Conservation (phyloP, 108 stramenopile genomes). For the Discostella pseudostelligera region DNA sequence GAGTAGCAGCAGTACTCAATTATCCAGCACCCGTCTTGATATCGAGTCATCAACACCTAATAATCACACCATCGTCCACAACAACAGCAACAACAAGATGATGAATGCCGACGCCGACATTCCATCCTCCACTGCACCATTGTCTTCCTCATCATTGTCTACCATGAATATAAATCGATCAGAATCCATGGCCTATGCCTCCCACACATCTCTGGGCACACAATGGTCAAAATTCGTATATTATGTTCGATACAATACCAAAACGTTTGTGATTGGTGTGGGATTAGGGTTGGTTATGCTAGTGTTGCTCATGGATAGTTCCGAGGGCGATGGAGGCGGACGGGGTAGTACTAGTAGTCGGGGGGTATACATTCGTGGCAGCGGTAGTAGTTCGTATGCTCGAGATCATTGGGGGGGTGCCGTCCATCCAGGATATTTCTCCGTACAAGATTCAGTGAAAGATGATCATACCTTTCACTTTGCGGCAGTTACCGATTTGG, state of each 20-base stretch:
- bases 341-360: conserved; percentile 16
- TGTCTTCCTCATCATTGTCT: too few relatives aligned
- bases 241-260: conserved; percentile 38
- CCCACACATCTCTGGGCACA: conserved; percentile 9
- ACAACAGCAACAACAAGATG: conserved; percentile 6
- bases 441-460: conserved; percentile 41
- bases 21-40: conserved; percentile 7
- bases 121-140: not conserved
- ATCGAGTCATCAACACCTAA: conserved; percentile 14
- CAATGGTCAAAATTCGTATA: conserved; percentile 28
- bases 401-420: conserved; percentile 69
- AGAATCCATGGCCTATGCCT: conserved; percentile 68
- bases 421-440: conserved; percentile 73
- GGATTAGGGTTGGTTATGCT: conserved; percentile 27
- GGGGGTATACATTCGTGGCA: not conserved
- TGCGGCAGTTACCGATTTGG: conserved; percentile 87
- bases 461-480: conserved; percentile 67
- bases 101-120: conserved; percentile 1
- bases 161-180: conserved; percentile 37
- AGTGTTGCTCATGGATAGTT: conserved; percentile 28
- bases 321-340: not conserved
- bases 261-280: conserved; percentile 21
- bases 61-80: conserved; percentile 7
- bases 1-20: conserved; percentile 2
- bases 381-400: conserved; percentile 23